Evolutionary conservation across 257 asterid species (phyloP).

Genomic region (Fraxinus cuspidata): DNA sequence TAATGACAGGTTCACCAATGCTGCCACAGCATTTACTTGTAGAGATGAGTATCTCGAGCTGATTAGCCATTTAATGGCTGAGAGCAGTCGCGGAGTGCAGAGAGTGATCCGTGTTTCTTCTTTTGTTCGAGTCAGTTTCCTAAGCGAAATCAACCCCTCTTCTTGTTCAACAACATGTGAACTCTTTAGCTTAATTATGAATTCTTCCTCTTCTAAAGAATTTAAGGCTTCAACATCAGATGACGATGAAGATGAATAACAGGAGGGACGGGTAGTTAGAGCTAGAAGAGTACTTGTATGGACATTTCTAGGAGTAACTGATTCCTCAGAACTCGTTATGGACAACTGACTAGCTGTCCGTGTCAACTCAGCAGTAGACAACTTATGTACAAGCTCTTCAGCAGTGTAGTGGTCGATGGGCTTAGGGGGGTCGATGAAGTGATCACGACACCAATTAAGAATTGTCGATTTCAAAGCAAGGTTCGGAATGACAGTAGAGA

Average conservation of each 20-base stretch:
- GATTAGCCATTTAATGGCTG: slow-evolving; percentile 51
- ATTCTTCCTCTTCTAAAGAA: slow-evolving; percentile 57
- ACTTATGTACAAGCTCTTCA: slow-evolving; percentile 47
- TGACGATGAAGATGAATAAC: slow-evolving; percentile 64
- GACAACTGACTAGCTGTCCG: slow-evolving; percentile 49
- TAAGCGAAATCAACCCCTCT: slow-evolving; percentile 57
- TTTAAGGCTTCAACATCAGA: slow-evolving; percentile 50
- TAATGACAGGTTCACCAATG: slow-evolving; percentile 74
- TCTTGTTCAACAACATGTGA: slow-evolving; percentile 72
- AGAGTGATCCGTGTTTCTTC: slow-evolving; percentile 62
- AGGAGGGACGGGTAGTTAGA: slow-evolving; percentile 50
- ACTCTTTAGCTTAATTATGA: slow-evolving; percentile 50
- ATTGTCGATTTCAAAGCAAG: slow-evolving; percentile 81
- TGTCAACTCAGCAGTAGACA: slow-evolving; percentile 8
- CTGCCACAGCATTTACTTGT: slow-evolving; percentile 81
- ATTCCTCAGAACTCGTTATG: slow-evolving; percentile 59
- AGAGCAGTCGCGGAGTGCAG: slow-evolving; percentile 70
- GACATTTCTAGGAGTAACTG: slow-evolving; percentile 34
- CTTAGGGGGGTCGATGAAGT: slow-evolving; percentile 50
- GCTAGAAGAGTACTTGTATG: slow-evolving; percentile 45
- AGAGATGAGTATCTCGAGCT: slow-evolving; percentile 56
- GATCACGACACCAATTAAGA: slow-evolving; percentile 62
- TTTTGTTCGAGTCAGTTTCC: slow-evolving; percentile 74
- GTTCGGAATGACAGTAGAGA: slow-evolving; percentile 78
- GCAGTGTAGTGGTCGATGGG: slow-evolving; percentile 67